phyloP scores from a whole-genome alignment of 1,284 basidiomycete species.

The Pyrrhoderma noxium region DNA sequence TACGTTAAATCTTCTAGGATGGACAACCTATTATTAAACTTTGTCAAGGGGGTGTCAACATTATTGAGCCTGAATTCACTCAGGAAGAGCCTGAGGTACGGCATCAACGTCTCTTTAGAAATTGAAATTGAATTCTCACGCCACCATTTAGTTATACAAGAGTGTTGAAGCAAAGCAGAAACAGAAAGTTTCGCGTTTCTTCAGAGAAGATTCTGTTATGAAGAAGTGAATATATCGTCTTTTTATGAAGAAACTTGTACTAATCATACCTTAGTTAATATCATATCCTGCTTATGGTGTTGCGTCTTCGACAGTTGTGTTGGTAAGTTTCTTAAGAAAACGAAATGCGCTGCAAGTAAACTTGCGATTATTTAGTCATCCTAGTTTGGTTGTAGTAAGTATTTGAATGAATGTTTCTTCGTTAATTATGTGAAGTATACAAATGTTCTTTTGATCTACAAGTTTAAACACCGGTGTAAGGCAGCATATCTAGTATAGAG shows the following conservation, averaged over 20 bases:
- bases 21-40: slow-evolving; percentile 55
- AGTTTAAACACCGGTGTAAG: too few species aligned
- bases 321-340: slow-evolving; percentile 22
- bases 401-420: too few species aligned
- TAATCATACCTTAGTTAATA: slow-evolving; percentile 10
- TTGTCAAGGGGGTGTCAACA: slow-evolving; percentile 51
- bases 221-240: slow-evolving; percentile 45
- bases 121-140: not conserved
- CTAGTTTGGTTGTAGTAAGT: slow-evolving; percentile 52
- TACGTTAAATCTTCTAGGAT: too few species aligned
- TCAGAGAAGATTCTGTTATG: slow-evolving; percentile 46
- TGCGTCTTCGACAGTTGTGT: slow-evolving; percentile 61
- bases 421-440: too few species aligned
- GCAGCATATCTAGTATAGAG: too few species aligned
- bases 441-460: too few species aligned
- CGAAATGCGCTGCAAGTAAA: not conserved
- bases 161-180: slow-evolving; percentile 48
- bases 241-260: not conserved
- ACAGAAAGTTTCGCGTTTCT: slow-evolving; percentile 50
- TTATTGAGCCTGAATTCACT: slow-evolving; percentile 50
- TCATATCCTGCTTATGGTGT: slow-evolving; percentile 44
- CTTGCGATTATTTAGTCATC: slow-evolving; percentile 36
- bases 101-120: not conserved
- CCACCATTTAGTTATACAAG: slow-evolving; percentile 47
- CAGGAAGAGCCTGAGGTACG: slow-evolving; percentile 31